Evolutionary conservation across 306 rosid species (phyloP).

Genomic region (Medicago arabica): DNA sequence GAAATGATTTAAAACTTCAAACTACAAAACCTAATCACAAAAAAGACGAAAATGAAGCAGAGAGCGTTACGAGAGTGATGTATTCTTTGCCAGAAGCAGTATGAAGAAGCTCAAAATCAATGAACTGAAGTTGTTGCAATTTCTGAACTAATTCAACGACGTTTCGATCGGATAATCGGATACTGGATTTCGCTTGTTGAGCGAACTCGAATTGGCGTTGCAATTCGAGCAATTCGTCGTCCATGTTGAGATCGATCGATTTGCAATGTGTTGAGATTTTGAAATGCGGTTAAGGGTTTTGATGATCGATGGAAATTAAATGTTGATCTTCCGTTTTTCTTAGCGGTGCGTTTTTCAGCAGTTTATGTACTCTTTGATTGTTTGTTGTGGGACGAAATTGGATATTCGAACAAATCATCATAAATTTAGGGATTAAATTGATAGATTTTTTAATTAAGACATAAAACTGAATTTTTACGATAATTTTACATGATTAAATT

Average conservation of each 20-base stretch:
- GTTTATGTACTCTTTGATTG: too few relatives aligned
- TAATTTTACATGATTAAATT: too few relatives aligned
- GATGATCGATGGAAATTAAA: conserved; percentile 22
- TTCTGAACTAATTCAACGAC: conserved; percentile 95
- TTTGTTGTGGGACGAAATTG: too few relatives aligned
- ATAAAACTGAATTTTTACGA: too few relatives aligned
- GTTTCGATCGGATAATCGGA: conserved; percentile 93
- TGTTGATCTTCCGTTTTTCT: too few relatives aligned
- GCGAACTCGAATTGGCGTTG: conserved; percentile 96
- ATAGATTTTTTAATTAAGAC: too few relatives aligned
- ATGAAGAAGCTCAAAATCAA: conserved; percentile 95
- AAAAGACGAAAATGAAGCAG: background rate
- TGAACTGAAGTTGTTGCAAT: conserved; percentile 87
- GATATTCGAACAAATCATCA: too few relatives aligned
- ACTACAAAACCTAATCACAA: conserved; percentile 28
- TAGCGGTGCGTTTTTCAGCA: too few relatives aligned
- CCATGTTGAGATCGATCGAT: conserved; percentile 58
- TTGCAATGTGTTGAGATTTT: conserved; percentile 5
- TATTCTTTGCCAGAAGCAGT: conserved; percentile 96
- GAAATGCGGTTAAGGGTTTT: conserved; percentile 24
- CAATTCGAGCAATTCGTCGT: conserved; percentile 88
- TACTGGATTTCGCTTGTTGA: conserved; percentile 92
- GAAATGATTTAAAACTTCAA: background rate
- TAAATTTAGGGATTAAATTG: too few relatives aligned
- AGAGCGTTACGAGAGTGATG: conserved; percentile 81